Evolutionary conservation across 1,284 basidiomycete genomes (phyloP), one percentile per base, ranked within the genome.

Genomic region (Moniliophthora roreri): DNA sequence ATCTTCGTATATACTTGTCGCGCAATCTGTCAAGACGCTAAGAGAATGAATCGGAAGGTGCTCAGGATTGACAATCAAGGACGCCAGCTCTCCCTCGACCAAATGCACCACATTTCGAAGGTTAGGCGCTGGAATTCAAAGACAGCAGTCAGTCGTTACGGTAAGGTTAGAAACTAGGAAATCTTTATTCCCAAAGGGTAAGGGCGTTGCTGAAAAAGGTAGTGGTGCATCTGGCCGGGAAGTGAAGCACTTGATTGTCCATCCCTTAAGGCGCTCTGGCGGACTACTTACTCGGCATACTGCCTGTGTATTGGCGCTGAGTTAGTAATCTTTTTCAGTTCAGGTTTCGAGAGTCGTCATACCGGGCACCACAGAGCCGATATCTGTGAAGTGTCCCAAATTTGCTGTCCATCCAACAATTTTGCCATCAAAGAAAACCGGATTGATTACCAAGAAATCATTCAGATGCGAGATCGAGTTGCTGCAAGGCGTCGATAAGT

Each of bases 391-490:
- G 49, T 66, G 60, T 1, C 64, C 61, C 1, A 63, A 50, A 32
- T 64, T 61, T n/a, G 63, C 63, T 10, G 50, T 51, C 60, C 61
- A 66, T 8, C 60, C 63, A 35, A 65, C 55, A 18, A 65, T 48
- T 37, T 65, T 64, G 6, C 58, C 54, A 1, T 57, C 41, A 34
- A 55, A 53, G 44, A 61, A 56, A 35, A 66, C 58, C 1, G 65
- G 65, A 42, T 59, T 63, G 23, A 66, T 56, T 15, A 65, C 59
- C 38, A 66, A 56, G 52, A 62, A 63, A 40, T 66, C 65, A 38
- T 66, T 66, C 40, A 64, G 49, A 46, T 66, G 64, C 3, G 61
- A 62, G 7, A 66, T 63, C n/a, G 60, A 57, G 9, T 61, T 63
- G 47, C 59, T 56, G 18, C 58, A 23, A n/a, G 10, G 41, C 9